Base-by-base conservation (phyloP, 164 flowering plant species). In the Warburgia ugandensis region DNA sequence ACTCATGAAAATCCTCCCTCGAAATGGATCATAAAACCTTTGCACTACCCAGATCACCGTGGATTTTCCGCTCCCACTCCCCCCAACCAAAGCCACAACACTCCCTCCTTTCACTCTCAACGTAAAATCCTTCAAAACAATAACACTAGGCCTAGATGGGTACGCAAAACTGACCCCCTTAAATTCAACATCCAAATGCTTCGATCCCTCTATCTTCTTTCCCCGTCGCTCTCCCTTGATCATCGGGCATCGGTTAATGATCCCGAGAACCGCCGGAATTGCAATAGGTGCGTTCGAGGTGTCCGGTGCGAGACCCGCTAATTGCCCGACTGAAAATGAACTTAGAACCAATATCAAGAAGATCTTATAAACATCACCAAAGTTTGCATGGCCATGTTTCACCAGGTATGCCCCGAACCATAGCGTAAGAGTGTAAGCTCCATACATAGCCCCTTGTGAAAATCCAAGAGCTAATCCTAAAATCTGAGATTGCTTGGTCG, bases 371-470 rank as follows among this genome's bases (percentile, higher is more conserved):
- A 84, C 84, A 0, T 51, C 73, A 20, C 83, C 84, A 35, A 81
- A 76, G 29, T 19, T 63, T 37, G 81, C 37, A 9, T 48, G 12
- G 19, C 33, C 63, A 30, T 66, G 29, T 27, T 79, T 70, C 1
- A 79, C 64, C 5, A 79, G 78, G 48, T 62, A 71, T 1, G 80
- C 86, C 0, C 88, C 94, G 45, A 71, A 79, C 69, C 72, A 77
- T 2, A 84, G 82, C 1, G 65, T 74, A 27, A 79, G 37, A 7
- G 88, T 84, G 50, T 81, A 84, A 1, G 94, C 86, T 22, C 75
- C 88, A 51, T 84, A 84, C 94, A 84, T 84, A 13, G 80, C 77
- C 32, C 84, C 88, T 65, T 84, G 94, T 38, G 78, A 79, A 16
- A 79, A 54, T 3, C 88, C 94, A 1, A 77, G 69, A 4, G 78